A percentile compares a stretch with the other conserved stretches of the same genome.
These are phyloP conservation scores for Blastobotrys americana DNA, from an alignment of 805 yeast species.

Conservation along the genomic window DNA sequence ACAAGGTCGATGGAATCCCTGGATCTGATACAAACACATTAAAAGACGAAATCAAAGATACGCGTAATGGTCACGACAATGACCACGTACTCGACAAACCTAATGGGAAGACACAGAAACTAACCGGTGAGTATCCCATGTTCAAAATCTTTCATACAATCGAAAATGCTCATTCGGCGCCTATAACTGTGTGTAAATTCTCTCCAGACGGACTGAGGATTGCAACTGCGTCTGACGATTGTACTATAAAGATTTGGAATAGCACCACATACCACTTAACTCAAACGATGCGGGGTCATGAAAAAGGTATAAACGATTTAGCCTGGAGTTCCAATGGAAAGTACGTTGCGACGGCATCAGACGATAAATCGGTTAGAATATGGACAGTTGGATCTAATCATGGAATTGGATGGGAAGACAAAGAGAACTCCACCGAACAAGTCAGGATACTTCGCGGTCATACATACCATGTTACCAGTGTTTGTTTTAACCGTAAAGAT, in stretches of 20 bases:
- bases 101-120: too few relatives aligned
- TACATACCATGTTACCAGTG: slow-evolving; percentile 73
- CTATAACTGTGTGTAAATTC: slow-evolving; percentile 44
- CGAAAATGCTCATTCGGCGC: slow-evolving; percentile 1
- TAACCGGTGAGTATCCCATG: too few relatives aligned
- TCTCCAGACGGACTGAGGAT: slow-evolving; percentile 53
- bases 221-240: slow-evolving; percentile 50
- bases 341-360: slow-evolving; percentile 76
- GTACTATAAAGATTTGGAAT: slow-evolving; percentile 53
- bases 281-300: slow-evolving; percentile 47
- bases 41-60: background rate
- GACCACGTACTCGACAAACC: too few relatives aligned
- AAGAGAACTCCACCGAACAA: slow-evolving; percentile 38
- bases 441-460: slow-evolving; percentile 57
- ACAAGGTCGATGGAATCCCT: too few relatives aligned
- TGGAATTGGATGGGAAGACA: background rate
- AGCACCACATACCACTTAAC: slow-evolving; percentile 33
- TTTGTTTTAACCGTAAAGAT: slow-evolving; percentile 66
- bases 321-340: slow-evolving; percentile 70
- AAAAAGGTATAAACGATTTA: slow-evolving; percentile 64
- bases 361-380: slow-evolving; percentile 70
- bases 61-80: background rate
- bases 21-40: background rate
- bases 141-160: background rate
- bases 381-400: slow-evolving; percentile 38